Evolutionary conservation across 345 rosid species (phyloP).

Genomic region (Turnera subulata): DNA sequence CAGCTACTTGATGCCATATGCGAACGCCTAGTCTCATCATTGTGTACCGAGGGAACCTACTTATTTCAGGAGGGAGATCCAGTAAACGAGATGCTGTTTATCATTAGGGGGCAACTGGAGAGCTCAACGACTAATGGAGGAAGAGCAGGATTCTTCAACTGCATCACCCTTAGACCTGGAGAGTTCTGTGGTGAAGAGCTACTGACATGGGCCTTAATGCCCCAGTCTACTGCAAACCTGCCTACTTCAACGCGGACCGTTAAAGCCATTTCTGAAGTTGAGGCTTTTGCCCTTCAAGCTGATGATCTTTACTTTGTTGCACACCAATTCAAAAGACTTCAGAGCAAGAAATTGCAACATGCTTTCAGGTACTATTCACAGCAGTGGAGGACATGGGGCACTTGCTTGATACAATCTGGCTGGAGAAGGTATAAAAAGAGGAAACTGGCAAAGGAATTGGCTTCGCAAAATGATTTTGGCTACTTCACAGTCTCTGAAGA

Average conservation of each 20-base stretch:
- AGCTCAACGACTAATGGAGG: constrained; percentile 97
- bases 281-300: constrained; percentile 83
- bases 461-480: constrained; percentile 36
- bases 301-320: constrained; percentile 81
- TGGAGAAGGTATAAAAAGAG: constrained; percentile 76
- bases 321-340: constrained; percentile 85
- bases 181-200: constrained; percentile 94
- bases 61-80: constrained; percentile 85
- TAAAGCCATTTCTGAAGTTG: constrained; percentile 70
- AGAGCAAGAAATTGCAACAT: constrained; percentile 83
- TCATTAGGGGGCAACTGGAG: constrained; percentile 82
- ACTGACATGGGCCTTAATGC: constrained; percentile 93
- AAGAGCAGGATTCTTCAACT: constrained; percentile 81
- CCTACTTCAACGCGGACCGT: constrained; percentile 81
- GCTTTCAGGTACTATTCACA: constrained; percentile 97
- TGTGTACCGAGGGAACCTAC: constrained; percentile 70
- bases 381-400: constrained; percentile 92
- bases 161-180: constrained; percentile 76
- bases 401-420: constrained; percentile 75
- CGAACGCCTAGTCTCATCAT: constrained; percentile 64
- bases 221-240: constrained; percentile 51
- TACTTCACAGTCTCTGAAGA: constrained; percentile 21
- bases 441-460: constrained; percentile 54
- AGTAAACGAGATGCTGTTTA: constrained; percentile 80
- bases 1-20: constrained; percentile 98